Evolutionary conservation across 2,329 filamentous ascomycete species (phyloP), one percentile per base, ranked within the genome.

Genomic region (Epichloe scottii): DNA sequence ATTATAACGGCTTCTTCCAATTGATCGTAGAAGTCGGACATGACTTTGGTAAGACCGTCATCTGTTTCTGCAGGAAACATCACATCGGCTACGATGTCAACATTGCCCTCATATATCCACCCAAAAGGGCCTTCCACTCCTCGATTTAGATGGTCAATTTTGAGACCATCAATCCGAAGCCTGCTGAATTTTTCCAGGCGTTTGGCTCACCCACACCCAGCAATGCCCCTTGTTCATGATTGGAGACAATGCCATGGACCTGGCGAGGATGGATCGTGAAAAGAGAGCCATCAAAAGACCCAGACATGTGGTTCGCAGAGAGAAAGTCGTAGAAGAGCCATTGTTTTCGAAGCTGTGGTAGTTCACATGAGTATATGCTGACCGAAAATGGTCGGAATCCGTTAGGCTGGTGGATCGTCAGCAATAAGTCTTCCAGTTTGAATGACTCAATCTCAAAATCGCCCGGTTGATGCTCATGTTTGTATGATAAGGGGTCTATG

Each of bases 291-390:
- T 98, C 93, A 59, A 87, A 95, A 0, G 89, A 93, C 2, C 93
- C 93, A 12, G 89, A 95, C 81, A 97, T 95, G 66, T 93, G 91
- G 62, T 88, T 96, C 17, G 93, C 93, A 0, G 87, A 93, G 30
- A 98, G 71, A 59, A 98, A 94, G 66, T 98, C 93, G 71, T 98
- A 98, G 66, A 97, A 96, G 0, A 98, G 76, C 87, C 89, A 98
- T 62, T 95, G 91, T 63, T 96, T 97, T 49, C 93, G 81, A 45
- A 98, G 72, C 60, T 93, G 86, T 1, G 93, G 91, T 39, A 98
- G 77, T 62, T 97, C 91, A 66, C 91, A 96, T 6, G 89, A 93
- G 71, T 88, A 98, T 55, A 98, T 94, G 71, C 90, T 96, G 57
- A 95, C 83, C 0, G 89, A 85, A 66, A 95, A 98, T 0, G 93